Conservation (phyloP, 768 basidiomycete genomes). For the Crucibulum laeve region DNA sequence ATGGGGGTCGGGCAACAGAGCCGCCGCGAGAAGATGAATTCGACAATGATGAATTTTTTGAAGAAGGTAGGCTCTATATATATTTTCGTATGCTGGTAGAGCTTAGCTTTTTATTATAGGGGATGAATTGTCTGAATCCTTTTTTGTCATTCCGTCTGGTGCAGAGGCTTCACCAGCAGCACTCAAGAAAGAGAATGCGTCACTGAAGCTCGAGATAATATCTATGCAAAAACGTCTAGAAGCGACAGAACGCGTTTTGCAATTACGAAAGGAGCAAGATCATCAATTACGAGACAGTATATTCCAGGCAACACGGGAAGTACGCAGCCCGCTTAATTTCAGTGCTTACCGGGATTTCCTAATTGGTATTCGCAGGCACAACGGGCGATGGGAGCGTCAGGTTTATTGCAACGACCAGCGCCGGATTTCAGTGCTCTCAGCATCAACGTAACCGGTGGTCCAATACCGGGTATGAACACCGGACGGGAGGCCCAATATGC, state of each 20-base stretch:
- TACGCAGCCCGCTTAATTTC: conserved; percentile 8
- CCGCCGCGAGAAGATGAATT: conserved; percentile 38
- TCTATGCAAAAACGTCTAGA: conserved; percentile 53
- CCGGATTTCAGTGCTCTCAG: conserved; percentile 57
- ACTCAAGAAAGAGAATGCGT: conserved; percentile 64
- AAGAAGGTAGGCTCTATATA: conserved; percentile 44
- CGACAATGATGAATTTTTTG: conserved; percentile 57
- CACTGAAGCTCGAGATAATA: conserved; percentile 59
- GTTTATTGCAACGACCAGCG: conserved; percentile 45
- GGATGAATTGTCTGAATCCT: conserved; percentile 76
- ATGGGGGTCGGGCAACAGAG: not conserved
- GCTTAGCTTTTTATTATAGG: conserved; percentile 25
- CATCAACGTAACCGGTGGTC: conserved; percentile 49
- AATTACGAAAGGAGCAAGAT: conserved; percentile 75
- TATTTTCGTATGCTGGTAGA: not conserved
- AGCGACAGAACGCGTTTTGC: conserved; percentile 57
- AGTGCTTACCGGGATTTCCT: not conserved
- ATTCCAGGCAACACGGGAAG: conserved; percentile 65
- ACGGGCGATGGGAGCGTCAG: conserved; percentile 70
- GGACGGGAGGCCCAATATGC: conserved; percentile 52
- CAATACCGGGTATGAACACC: conserved; percentile 45
- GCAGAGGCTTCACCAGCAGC: conserved; percentile 42
- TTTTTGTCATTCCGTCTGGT: conserved; percentile 67
- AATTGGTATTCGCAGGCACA: conserved; percentile 54
- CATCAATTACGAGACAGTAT: conserved; percentile 78